These are phyloP conservation scores for Saccharomyces hybrid DNA, from an alignment of 1,139 yeast species.

Conservation along the genomic window DNA sequence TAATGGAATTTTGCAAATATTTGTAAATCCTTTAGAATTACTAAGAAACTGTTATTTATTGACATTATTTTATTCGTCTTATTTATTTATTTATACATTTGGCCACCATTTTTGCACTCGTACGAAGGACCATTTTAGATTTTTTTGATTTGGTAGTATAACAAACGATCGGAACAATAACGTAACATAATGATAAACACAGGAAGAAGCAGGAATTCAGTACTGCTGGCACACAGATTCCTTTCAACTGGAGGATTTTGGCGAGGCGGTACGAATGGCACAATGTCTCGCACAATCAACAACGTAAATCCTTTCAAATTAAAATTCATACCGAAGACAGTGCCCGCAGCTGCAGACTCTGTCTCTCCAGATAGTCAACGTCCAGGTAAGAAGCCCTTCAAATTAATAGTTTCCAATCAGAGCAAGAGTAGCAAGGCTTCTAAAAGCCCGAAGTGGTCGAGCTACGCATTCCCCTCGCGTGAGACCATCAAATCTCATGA, in stretches of 20 bases:
- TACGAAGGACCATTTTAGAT: neutral
- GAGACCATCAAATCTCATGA: constrained; percentile 13
- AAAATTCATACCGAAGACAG: constrained; percentile 4
- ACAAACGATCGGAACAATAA: neutral
- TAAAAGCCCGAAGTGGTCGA: constrained; percentile 22
- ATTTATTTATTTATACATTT: neutral
- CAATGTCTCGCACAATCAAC: neutral
- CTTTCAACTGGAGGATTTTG: neutral
- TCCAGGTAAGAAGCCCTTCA: neutral
- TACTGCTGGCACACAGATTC: neutral
- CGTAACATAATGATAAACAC: neutral
- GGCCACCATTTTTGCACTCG: neutral
- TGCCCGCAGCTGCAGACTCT: neutral
- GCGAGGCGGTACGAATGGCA: neutral
- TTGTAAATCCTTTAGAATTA: neutral
- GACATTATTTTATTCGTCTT: neutral
- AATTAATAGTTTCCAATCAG: neutral
- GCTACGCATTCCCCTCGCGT: constrained; percentile 25
- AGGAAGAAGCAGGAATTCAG: neutral
- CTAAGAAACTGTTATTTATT: neutral
- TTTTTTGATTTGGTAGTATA: neutral
- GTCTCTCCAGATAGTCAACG: neutral
- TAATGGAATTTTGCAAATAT: neutral
- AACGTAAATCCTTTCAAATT: constrained; percentile 5
- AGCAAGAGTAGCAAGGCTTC: neutral